Evolutionary conservation across 2,329 filamentous ascomycete genomes (phyloP).

Genomic region (Alternaria brassicicola): DNA sequence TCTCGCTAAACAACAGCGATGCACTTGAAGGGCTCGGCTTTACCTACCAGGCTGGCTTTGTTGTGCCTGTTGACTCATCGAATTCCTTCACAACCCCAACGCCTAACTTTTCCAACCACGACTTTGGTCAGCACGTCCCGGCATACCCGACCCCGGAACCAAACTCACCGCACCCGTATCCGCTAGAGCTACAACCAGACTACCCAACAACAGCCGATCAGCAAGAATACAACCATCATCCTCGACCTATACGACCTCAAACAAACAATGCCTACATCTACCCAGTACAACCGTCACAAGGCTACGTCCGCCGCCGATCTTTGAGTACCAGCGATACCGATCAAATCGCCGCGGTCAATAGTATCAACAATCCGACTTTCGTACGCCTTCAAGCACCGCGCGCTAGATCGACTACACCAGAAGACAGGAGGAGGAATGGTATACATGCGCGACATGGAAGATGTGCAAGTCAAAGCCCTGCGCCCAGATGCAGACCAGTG

Average conservation of each 20-base stretch:
- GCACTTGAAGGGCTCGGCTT: slow-evolving; percentile 14
- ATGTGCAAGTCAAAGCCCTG: slow-evolving; percentile 14
- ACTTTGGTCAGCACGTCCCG: slow-evolving; percentile 9
- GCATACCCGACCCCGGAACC: slow-evolving; percentile 18
- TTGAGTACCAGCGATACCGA: slow-evolving; percentile 34
- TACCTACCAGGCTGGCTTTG: background rate
- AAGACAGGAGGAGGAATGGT: slow-evolving; percentile 8
- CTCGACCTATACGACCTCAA: slow-evolving; percentile 9
- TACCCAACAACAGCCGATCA: slow-evolving; percentile 3
- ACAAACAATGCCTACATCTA: slow-evolving; percentile 10
- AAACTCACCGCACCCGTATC: slow-evolving; percentile 25
- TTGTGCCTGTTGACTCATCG: slow-evolving; percentile 2
- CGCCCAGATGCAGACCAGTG: background rate
- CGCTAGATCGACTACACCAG: slow-evolving; percentile 3
- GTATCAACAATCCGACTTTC: slow-evolving; percentile 29
- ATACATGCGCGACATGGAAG: slow-evolving; percentile 5
- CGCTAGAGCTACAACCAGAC: slow-evolving; percentile 20
- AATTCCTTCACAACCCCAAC: slow-evolving; percentile 16
- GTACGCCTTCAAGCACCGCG: slow-evolving; percentile 30
- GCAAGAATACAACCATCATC: slow-evolving; percentile 2
- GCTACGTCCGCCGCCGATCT: slow-evolving; percentile 35
- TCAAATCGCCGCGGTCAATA: slow-evolving; percentile 9
- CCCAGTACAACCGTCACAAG: slow-evolving; percentile 6
- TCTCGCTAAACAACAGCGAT: slow-evolving; percentile 13
- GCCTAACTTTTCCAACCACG: slow-evolving; percentile 18